A percentile compares a stretch with the other conserved stretches of the same genome.
Evolutionary conservation across 1,284 basidiomycete species (phyloP).

Genomic region (Thecaphora frezii): DNA sequence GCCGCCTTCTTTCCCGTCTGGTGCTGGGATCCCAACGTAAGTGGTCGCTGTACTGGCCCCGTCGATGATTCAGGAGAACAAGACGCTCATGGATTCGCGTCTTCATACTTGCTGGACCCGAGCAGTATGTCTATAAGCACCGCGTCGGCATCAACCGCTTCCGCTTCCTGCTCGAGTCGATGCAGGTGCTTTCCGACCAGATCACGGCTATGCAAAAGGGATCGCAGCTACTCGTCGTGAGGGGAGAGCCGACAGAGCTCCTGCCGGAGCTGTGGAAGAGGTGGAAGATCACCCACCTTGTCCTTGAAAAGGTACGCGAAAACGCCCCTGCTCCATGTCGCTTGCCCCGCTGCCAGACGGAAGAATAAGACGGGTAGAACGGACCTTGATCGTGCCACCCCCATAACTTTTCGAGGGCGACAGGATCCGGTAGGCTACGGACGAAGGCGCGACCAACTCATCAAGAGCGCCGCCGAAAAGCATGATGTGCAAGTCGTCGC

Average conservation of each 20-base stretch:
- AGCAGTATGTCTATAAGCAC: conserved; percentile 62
- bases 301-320: conserved; percentile 56
- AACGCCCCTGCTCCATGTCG: too few species aligned
- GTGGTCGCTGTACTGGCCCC: conserved; percentile 44
- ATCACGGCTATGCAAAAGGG: conserved; percentile 60
- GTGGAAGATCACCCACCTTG: conserved; percentile 64
- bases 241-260: conserved; percentile 62
- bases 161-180: conserved; percentile 62
- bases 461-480: conserved; percentile 31
- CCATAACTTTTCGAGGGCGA: not conserved
- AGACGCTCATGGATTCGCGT: not conserved
- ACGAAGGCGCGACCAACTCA: conserved; percentile 22
- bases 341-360: too few species aligned
- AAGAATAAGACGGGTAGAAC: too few species aligned
- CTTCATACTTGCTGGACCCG: conserved; percentile 28
- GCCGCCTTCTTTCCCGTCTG: conserved; percentile 62
- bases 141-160: conserved; percentile 63
- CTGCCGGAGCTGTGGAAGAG: conserved; percentile 61
- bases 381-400: too few species aligned
- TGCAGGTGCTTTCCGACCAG: conserved; percentile 60
- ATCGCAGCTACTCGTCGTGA: conserved; percentile 63
- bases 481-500: conserved; percentile 35
- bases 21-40: conserved; percentile 51
- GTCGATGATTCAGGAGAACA: conserved; percentile 12
- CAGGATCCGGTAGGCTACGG: conserved; percentile 37